Percentiles rank a stretch among this genome's conserved stretches.
These are phyloP conservation scores for Anastatica hierochuntica DNA, from an alignment of 345 rosid genomes.

Conservation along the genomic window DNA sequence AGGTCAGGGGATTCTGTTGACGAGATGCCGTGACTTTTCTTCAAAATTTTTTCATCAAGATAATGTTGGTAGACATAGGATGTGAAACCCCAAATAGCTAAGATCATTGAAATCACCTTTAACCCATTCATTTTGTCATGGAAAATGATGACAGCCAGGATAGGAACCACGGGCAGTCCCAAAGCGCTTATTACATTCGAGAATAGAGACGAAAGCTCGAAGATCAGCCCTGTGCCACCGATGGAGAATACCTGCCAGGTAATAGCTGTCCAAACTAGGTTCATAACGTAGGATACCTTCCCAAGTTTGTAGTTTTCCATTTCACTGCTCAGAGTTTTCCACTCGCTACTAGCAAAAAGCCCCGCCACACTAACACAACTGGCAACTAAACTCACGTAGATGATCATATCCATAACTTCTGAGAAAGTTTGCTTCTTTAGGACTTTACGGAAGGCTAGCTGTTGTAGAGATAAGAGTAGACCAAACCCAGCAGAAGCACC, in stretches of 20 bases:
- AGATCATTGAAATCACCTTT: slow-evolving; percentile 48
- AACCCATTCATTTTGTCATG: slow-evolving; percentile 53
- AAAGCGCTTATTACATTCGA: slow-evolving; percentile 45
- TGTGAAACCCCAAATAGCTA: slow-evolving; percentile 60
- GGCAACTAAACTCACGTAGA: slow-evolving; percentile 25
- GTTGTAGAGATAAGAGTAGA: slow-evolving; percentile 30
- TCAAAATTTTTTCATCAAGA: slow-evolving; percentile 21
- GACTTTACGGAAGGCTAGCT: slow-evolving; percentile 34
- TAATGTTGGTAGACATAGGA: slow-evolving; percentile 32
- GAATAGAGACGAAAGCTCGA: slow-evolving; percentile 50
- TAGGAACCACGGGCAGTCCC: slow-evolving; percentile 54
- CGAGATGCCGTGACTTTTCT: slow-evolving; percentile 1
- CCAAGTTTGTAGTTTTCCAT: slow-evolving; percentile 43
- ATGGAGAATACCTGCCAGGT: slow-evolving; percentile 37
- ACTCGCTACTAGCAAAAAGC: slow-evolving; percentile 48
- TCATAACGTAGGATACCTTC: slow-evolving; percentile 39
- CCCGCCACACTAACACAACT: slow-evolving; percentile 27
- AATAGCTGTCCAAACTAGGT: slow-evolving; percentile 34
- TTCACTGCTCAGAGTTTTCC: slow-evolving; percentile 30
- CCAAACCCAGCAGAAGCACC: slow-evolving; percentile 41
- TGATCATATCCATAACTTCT: slow-evolving; percentile 20
- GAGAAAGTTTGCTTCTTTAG: slow-evolving; percentile 25
- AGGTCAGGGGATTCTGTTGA: slow-evolving; percentile 2
- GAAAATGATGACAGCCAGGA: slow-evolving; percentile 48
- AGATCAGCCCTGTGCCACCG: slow-evolving; percentile 39